Evolutionary conservation across 164 flowering plant species (phyloP).

Genomic region (Nymphaea thermarum): DNA sequence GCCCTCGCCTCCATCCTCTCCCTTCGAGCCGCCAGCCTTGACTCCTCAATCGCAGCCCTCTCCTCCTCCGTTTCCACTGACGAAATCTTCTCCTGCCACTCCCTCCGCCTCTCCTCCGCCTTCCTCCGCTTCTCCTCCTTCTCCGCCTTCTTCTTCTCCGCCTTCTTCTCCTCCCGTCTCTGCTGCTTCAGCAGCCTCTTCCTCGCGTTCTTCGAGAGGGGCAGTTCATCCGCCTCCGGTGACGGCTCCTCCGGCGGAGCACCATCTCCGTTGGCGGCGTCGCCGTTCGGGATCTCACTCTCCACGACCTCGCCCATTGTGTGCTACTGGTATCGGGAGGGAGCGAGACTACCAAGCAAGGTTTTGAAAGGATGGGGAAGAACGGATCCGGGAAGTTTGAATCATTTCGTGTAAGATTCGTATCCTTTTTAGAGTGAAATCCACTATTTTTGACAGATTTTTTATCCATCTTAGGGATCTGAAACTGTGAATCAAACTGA

Average conservation of each 20-base stretch:
- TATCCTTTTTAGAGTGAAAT: too few relatives aligned
- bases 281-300: too few relatives aligned
- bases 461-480: too few relatives aligned
- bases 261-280: too few relatives aligned
- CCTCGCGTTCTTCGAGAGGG: slow-evolving; percentile 65
- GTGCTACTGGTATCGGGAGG: too few relatives aligned
- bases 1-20: slow-evolving; percentile 75
- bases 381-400: too few relatives aligned
- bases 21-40: slow-evolving; percentile 38
- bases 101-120: slow-evolving; percentile 55
- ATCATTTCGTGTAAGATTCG: too few relatives aligned
- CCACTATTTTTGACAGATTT: too few relatives aligned
- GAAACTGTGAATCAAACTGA: too few relatives aligned
- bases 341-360: too few relatives aligned
- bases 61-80: slow-evolving; percentile 51
- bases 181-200: slow-evolving; percentile 72
- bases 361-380: too few relatives aligned
- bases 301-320: too few relatives aligned
- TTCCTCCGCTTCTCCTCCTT: slow-evolving; percentile 51
- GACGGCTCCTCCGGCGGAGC: neutral
- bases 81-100: slow-evolving; percentile 67
- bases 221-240: neutral
- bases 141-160: slow-evolving; percentile 69
- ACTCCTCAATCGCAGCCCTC: slow-evolving; percentile 46
- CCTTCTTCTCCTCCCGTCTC: slow-evolving; percentile 62